These are phyloP conservation scores for Alternaria rosae DNA, from an alignment of 2,329 filamentous ascomycete genomes.

Conservation along the genomic window DNA sequence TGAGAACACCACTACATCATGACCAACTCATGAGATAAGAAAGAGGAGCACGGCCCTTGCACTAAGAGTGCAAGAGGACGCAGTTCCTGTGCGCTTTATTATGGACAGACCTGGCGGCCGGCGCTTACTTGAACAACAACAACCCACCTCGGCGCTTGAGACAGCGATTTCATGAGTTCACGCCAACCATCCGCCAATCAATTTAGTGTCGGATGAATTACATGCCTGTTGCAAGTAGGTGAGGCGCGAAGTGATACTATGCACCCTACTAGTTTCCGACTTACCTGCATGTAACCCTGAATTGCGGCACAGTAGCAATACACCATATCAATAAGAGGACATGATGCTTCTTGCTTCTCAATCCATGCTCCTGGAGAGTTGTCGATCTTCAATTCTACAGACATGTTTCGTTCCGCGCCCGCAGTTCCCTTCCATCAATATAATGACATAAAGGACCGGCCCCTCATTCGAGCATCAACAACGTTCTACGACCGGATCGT, in stretches of 20 bases:
- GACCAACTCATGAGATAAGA: neutral
- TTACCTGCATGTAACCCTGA: neutral
- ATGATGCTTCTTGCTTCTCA: neutral
- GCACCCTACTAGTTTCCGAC: neutral
- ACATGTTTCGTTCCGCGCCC: neutral
- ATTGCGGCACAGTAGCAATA: neutral
- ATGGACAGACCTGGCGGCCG: neutral
- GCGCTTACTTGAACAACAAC: neutral
- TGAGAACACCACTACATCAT: neutral
- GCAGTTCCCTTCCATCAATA: neutral
- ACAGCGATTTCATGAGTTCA: neutral
- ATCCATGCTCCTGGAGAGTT: neutral
- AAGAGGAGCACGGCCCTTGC: neutral
- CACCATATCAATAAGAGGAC: neutral
- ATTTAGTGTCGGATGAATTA: neutral
- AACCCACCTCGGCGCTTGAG: neutral
- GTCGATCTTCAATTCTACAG: neutral
- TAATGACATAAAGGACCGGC: neutral
- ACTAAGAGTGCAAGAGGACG: neutral
- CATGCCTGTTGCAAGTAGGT: neutral
- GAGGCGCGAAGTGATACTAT: neutral
- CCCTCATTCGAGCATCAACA: slow-evolving; percentile 18
- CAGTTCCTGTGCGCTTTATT: neutral
- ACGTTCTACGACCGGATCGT: slow-evolving; percentile 22
- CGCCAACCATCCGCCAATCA: neutral